Base-by-base conservation (phyloP, 192 early-diverging fungal species). In the Linnemannia zychae region DNA sequence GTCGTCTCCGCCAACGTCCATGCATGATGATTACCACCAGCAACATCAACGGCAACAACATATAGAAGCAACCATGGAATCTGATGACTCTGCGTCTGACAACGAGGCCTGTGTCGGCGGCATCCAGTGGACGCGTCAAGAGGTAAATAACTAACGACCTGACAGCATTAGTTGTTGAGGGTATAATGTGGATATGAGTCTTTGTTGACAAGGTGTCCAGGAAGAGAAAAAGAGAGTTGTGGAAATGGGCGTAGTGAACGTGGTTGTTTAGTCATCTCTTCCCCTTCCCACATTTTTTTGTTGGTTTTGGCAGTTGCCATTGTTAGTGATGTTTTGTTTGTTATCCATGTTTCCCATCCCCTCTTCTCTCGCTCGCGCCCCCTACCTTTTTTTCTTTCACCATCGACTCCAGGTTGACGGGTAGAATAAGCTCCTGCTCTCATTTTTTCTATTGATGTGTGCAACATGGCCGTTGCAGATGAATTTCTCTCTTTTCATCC, bases 41-140 rank as follows among this genome's bases (percentile, higher is more conserved):
- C 38, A 72, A 44, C 70, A 71, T n/a, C 36, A 71, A 11, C 44
- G 67, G 12, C 71, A 66, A 22, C 75, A 49, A 22, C 73, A 66
- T 24, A 12, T 22, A 18, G 76, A 68, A 15, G 37, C 63, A 22
- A 74, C 22, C 4, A 67, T 81, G 50, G 79, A 81, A 38, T 81
- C 80, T 17, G 80, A 81, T 46, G 80, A 75, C 17, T 81, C 80
- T 7, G 60, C 74, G 15, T 81, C 80, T 13, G 80, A 81, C 46
- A 46, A 68, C 33, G 80, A 81, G 9, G 44, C 46, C 2, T 69
- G 63, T 22, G 40, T 49, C 22, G 47, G 53, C 18, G 69, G 68
- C n/a, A 37, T 50, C 52, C 73, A 72, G 68, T 81, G 80, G 80
- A 81, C 80, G 80, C 80, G 80, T 71, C 63, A 76, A 72, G 73